Evolutionary conservation across 345 rosid genomes (phyloP).

Genomic region (Geranium rotundifolium): DNA sequence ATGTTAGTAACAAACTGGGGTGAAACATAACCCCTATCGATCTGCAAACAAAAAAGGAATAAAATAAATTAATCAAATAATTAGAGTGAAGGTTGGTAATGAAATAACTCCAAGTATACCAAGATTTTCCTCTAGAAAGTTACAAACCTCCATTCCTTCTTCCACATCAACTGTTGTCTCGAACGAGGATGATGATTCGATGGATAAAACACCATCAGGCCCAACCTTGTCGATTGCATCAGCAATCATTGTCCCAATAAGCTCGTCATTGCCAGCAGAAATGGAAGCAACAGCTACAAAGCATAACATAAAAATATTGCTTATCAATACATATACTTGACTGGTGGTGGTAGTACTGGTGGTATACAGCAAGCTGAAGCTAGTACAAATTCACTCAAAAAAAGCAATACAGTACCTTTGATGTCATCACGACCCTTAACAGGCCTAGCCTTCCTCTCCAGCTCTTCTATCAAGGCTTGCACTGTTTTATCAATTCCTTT

Average conservation of each 20-base stretch:
- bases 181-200: constrained; percentile 92
- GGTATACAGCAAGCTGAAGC: no score
- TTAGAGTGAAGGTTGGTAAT: neutral
- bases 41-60: constrained; percentile 25
- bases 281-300: constrained; percentile 70
- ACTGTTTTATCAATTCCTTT: constrained; percentile 91
- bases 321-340: no score
- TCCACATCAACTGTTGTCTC: constrained; percentile 95
- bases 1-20: constrained; percentile 92
- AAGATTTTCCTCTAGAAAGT: no score
- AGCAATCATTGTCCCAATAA: constrained; percentile 87
- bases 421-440: constrained; percentile 87
- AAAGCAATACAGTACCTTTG: constrained; percentile 29
- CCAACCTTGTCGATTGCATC: constrained; percentile 99
- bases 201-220: constrained; percentile 95
- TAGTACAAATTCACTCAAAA: no score
- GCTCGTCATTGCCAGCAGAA: constrained; percentile 95
- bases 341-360: no score
- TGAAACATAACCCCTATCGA: constrained; percentile 90
- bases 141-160: constrained; percentile 91
- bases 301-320: no score
- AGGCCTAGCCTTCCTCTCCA: constrained; percentile 76
- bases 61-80: neutral
- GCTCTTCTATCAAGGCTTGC: constrained; percentile 57
- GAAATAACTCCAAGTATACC: neutral